Conservation (phyloP, 2,329 filamentous ascomycete species). For the Penicillium freii region DNA sequence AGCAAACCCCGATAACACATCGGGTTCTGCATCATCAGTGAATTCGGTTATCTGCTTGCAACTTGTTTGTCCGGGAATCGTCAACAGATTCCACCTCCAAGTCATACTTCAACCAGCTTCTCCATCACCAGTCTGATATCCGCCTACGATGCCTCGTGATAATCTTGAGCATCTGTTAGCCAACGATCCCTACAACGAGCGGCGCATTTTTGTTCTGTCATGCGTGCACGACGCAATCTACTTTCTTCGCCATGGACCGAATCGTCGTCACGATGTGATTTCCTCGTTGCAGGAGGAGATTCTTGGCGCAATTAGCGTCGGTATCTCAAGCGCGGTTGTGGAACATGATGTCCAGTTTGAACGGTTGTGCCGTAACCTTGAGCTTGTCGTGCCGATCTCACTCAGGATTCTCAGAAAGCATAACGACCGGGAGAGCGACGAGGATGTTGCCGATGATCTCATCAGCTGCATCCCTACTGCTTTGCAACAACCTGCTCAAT, state of each 20-base stretch:
- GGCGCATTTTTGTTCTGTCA: neutral
- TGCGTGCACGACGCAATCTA: constrained; percentile 1
- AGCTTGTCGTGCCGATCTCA: neutral
- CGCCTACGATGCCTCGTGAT: neutral
- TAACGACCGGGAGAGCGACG: neutral
- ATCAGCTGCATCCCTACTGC: neutral
- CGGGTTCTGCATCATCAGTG: too few relatives aligned
- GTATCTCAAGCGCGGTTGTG: neutral
- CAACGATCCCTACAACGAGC: neutral
- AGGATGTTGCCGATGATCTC: neutral
- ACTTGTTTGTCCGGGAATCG: neutral
- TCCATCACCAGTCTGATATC: neutral
- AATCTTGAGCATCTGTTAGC: neutral
- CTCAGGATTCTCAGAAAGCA: neutral
- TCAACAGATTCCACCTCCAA: neutral
- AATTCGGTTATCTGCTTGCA: too few relatives aligned
- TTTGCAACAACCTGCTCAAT: neutral
- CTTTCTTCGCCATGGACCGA: neutral
- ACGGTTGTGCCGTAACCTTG: neutral
- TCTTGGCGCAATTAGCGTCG: neutral
- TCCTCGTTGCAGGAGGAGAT: neutral
- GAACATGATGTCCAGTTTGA: constrained; percentile 1
- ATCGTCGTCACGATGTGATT: neutral
- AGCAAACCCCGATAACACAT: neutral
- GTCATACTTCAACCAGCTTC: neutral